phyloP scores from a whole-genome alignment of 2,329 filamentous ascomycete genomes.

The Aspergillus bombycis region DNA sequence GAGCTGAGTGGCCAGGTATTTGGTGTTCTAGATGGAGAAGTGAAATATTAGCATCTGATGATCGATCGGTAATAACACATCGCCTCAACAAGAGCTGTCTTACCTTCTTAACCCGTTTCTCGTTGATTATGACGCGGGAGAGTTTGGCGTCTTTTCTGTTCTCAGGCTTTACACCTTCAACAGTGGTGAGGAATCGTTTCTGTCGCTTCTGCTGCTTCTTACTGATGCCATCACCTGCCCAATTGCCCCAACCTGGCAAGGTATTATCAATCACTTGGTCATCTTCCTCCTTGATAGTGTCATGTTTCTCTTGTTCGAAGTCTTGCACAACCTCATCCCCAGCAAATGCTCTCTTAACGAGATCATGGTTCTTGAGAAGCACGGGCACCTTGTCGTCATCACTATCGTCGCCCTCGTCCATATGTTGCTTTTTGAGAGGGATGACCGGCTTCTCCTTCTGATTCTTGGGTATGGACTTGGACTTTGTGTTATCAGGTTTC shows the following conservation, averaged over 20 bases:
- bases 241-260: constrained; percentile 92
- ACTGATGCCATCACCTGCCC: constrained; percentile 82
- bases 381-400: constrained; percentile 46
- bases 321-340: constrained; percentile 80
- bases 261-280: constrained; percentile 81
- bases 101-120: constrained; percentile 88
- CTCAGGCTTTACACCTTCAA: constrained; percentile 72
- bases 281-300: constrained; percentile 72
- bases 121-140: constrained; percentile 85
- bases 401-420: constrained; percentile 50
- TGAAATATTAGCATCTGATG: constrained; percentile 11
- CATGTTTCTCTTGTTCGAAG: constrained; percentile 79
- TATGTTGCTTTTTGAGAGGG: constrained; percentile 23
- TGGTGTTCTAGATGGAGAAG: constrained; percentile 65
- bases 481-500: constrained; percentile 17
- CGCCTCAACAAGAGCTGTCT: constrained; percentile 22
- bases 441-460: constrained; percentile 24
- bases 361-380: constrained; percentile 59
- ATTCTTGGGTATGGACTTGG: constrained; percentile 24
- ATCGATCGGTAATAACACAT: neutral
- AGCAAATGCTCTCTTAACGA: constrained; percentile 83
- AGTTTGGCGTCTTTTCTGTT: constrained; percentile 82
- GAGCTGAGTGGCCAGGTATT: constrained; percentile 80
- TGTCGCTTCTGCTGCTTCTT: constrained; percentile 64
- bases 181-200: constrained; percentile 54